Conservation (phyloP, 768 basidiomycete genomes). For the Trametes meyenii region DNA sequence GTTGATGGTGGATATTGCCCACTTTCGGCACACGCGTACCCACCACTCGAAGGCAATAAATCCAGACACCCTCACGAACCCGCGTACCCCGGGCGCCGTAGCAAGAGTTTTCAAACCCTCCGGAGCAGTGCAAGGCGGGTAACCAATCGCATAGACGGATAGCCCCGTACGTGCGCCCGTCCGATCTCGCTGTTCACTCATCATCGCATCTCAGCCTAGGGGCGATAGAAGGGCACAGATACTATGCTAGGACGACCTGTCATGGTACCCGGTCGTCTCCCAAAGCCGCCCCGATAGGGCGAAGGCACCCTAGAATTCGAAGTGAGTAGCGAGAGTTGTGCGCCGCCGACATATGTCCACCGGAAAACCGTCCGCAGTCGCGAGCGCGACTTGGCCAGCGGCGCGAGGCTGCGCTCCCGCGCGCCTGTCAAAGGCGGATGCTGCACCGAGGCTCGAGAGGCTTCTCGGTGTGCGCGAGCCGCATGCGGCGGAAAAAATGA, state of each 20-base stretch:
- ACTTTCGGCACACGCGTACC: no score
- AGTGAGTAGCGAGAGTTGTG: conserved; percentile 8
- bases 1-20: no score
- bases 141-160: neutral
- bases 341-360: conserved; percentile 24
- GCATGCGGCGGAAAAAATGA: neutral
- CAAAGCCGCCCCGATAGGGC: conserved; percentile 7
- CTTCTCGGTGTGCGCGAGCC: conserved; percentile 7
- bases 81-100: no score
- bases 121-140: neutral
- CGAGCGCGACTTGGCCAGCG: neutral
- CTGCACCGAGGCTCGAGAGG: conserved; percentile 1
- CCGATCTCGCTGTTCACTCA: neutral
- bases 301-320: conserved; percentile 9
- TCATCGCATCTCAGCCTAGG: conserved; percentile 8
- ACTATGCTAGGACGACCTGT: neutral
- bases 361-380: conserved; percentile 9
- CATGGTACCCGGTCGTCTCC: neutral
- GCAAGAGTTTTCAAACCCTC: neutral
- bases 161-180: conserved; percentile 16
- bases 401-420: neutral
- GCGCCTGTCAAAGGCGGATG: no score
- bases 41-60: no score
- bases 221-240: conserved; percentile 14
- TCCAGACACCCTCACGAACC: no score